These are phyloP conservation scores for Phytophthora pisi DNA, from an alignment of 352 stramenopile genomes.

Conservation along the genomic window DNA sequence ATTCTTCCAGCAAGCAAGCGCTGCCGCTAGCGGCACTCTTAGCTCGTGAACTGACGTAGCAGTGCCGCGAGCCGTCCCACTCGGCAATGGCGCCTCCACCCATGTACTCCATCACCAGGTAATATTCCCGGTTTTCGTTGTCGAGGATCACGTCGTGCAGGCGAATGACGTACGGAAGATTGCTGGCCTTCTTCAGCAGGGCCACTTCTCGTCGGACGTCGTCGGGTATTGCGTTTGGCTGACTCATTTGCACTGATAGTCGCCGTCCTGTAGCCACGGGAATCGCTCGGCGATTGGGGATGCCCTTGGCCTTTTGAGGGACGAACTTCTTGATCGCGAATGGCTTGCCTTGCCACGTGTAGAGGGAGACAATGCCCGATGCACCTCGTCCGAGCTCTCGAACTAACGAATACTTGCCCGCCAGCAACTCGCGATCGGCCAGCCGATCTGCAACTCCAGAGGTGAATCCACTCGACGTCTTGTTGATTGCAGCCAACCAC, in stretches of 20 bases:
- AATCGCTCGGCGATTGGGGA: conserved; percentile 55
- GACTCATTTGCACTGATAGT: conserved; percentile 20
- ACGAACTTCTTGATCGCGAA: conserved; percentile 79
- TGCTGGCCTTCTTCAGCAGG: conserved; percentile 78
- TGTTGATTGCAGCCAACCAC: conserved; percentile 55
- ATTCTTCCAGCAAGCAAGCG: conserved; percentile 48
- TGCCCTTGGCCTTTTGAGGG: conserved; percentile 53
- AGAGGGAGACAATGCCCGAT: conserved; percentile 73
- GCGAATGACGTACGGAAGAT: conserved; percentile 66
- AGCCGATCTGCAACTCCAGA: conserved; percentile 52
- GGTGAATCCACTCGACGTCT: conserved; percentile 54
- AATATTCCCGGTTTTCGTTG: conserved; percentile 55
- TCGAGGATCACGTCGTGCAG: conserved; percentile 83
- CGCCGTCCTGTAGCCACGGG: conserved; percentile 24
- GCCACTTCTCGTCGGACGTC: conserved; percentile 75
- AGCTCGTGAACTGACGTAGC: conserved; percentile 58
- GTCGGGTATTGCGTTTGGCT: conserved; percentile 43
- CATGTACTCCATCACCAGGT: conserved; percentile 89
- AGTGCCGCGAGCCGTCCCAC: conserved; percentile 69
- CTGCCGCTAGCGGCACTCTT: conserved; percentile 40
- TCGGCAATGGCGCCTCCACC: conserved; percentile 77
- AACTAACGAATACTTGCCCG: conserved; percentile 71
- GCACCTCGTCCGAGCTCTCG: conserved; percentile 75
- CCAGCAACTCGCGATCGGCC: conserved; percentile 60
- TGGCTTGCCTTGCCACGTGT: conserved; percentile 69